Evolutionary conservation across 208 protist genomes (phyloP).

Genomic region (Trypanosoma rangeli): DNA sequence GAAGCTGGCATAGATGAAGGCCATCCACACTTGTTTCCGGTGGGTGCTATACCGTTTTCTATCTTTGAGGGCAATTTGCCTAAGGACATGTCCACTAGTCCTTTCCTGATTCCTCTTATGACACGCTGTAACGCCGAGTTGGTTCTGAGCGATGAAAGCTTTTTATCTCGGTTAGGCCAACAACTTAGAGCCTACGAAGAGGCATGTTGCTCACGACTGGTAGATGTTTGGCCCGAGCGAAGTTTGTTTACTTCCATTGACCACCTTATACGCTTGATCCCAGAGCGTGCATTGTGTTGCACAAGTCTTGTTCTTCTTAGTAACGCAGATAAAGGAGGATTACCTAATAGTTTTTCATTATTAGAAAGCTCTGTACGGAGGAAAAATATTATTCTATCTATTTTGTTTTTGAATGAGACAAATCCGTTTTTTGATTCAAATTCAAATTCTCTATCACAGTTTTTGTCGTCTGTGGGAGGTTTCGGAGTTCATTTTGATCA

Average conservation of each 20-base stretch:
- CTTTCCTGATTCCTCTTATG: slow-evolving; percentile 48
- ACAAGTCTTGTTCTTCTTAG: slow-evolving; percentile 69
- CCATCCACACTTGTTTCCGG: slow-evolving; percentile 19
- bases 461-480: slow-evolving; percentile 73
- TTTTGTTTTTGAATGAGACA: slow-evolving; percentile 45
- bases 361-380: slow-evolving; percentile 68
- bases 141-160: slow-evolving; percentile 49
- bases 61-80: slow-evolving; percentile 23
- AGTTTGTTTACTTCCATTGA: slow-evolving; percentile 62
- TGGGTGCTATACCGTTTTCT: slow-evolving; percentile 45
- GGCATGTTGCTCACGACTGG: slow-evolving; percentile 40
- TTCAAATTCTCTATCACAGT: slow-evolving; percentile 64
- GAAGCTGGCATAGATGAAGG: neutral
- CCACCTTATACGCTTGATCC: slow-evolving; percentile 60
- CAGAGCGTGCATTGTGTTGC: slow-evolving; percentile 62
- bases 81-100: slow-evolving; percentile 19
- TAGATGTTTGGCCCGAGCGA: slow-evolving; percentile 59
- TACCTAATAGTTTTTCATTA: slow-evolving; percentile 54
- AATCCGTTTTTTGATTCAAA: slow-evolving; percentile 41
- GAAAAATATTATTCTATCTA: slow-evolving; percentile 86
- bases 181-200: slow-evolving; percentile 67
- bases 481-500: slow-evolving; percentile 81
- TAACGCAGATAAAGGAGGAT: slow-evolving; percentile 43
- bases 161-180: slow-evolving; percentile 47
- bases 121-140: slow-evolving; percentile 45